Base-by-base conservation (phyloP, 1,284 basidiomycete species). In the Ustilago curta region DNA sequence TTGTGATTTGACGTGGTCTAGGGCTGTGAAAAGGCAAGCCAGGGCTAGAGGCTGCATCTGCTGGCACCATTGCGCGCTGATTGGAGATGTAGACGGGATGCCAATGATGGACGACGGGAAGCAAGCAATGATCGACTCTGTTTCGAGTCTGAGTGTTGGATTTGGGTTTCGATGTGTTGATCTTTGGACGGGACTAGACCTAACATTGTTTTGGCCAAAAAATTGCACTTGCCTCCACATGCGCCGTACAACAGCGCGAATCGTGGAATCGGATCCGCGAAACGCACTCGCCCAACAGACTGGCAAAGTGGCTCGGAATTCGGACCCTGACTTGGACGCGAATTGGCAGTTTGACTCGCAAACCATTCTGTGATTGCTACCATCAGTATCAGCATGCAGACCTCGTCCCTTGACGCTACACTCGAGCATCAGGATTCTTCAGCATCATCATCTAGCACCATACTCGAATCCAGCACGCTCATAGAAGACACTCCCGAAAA, bases 11-110 rank as follows among this genome's bases (percentile, higher is more conserved):
- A 14, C 68, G 62, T 4, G 68, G 72, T 31, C 47, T 53, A 4
- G 72, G 72, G 37, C 68, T 70, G 50, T 64, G 40, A 6, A 51
- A 68, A 4, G 68, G 61, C 29, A 57, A 60, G 49, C 58, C 68
- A 2, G 61, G 68, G 21, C 61, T 64, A 21, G 68, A 64, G 18
- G 54, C 58, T 18, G 49, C 59, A 32, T 65, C 61, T 14, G 32
- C 54, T 37, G 61, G 68, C 31, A 58, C 61, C 68, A 70, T 70
- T 31, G 39, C 53, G 23, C n/a, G n/a, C n/a, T n/a, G n/a, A n/a
- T 55, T 35, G 1, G 1, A 4, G 18, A 2, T 23, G 14, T 16
- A 18, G 16, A 40, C 12, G 4, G 29, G n/a, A 19, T n/a, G n/a
- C n/a, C n/a, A n/a, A n/a, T 19, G 11, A 35, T 27, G 19, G 39